Base-by-base conservation (phyloP, 164 flowering plant species). In the Chloranthus sessilifolius region DNA sequence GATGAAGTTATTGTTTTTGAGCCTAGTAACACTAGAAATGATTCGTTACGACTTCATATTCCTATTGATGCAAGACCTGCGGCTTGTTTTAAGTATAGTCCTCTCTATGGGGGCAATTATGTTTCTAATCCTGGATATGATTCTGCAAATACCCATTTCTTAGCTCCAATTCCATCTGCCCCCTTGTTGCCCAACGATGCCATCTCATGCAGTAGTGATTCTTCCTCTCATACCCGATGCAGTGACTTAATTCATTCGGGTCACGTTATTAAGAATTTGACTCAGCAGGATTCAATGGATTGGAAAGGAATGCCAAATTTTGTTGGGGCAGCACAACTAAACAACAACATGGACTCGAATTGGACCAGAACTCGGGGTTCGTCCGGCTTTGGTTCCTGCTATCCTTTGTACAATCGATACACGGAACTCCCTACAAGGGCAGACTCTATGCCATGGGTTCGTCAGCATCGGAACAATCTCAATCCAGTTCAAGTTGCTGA, bases 1-100 rank as follows among this genome's bases (percentile, higher is more conserved):
- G 95, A 89, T 42, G 97, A 88, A 72, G 85, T 81, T 34, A 89
- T 89, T 71, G 80, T 89, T 23, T 85, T 89, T 74, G 80, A 75
- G 70, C 97, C 97, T 29, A 67, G 79, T 25, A n/a, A n/a, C n/a
- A 58, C 59, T 19, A 74, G 91, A 56, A 67, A 69, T 48, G 76
- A 82, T 59, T 83, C 96, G 3, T 84, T 68, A 7, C 88, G 90
- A 43, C 27, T 75, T 17, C 28, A 46, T 46, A 24, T 24, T 27
- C 60, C 58, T n/a, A 24, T 15, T 24, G 27, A 47, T 24, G 17
- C 46, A 26, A 37, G 43, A 0, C 56, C 42, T 46, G 50, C 41
- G 30, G 39, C 50, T 25, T 50, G 52, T 43, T 37, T 12, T 5
- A 8, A 25, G 27, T 1, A 25, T 55, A 31, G 23, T 9, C 57